Evolutionary conservation across 805 yeast genomes (phyloP).

Genomic region (Ogataea philodendri): DNA sequence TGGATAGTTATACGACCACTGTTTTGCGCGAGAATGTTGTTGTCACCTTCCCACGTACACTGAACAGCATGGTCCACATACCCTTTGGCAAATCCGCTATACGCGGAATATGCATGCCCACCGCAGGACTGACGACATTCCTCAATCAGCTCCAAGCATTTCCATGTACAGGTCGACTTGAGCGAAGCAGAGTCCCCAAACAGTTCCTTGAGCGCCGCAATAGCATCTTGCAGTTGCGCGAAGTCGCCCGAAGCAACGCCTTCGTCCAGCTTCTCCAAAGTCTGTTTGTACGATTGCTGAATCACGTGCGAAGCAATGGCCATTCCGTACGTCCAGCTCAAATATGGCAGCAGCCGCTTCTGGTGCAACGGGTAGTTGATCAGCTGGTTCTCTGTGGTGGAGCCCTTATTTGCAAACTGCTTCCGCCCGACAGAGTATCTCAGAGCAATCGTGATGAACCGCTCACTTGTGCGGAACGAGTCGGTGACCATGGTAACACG

Average conservation of each 20-base stretch:
- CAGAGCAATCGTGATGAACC: constrained; percentile 78
- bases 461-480: constrained; percentile 75
- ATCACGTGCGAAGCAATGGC: constrained; percentile 68
- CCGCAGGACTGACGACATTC: constrained; percentile 93
- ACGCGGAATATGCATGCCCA: constrained; percentile 95
- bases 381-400: constrained; percentile 61
- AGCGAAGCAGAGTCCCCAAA: constrained; percentile 84
- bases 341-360: constrained; percentile 78
- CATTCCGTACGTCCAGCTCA: constrained; percentile 76
- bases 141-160: constrained; percentile 73
- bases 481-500: constrained; percentile 89
- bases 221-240: constrained; percentile 42
- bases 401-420: constrained; percentile 59
- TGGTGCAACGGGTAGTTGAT: constrained; percentile 89
- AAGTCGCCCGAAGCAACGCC: constrained; percentile 50
- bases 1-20: constrained; percentile 77
- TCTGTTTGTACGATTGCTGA: constrained; percentile 46
- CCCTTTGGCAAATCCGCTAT: constrained; percentile 86
- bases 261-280: constrained; percentile 52
- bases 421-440: constrained; percentile 89
- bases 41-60: constrained; percentile 98
- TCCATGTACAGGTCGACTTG: constrained; percentile 90
- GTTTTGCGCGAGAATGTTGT: constrained; percentile 78
- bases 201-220: constrained; percentile 67
- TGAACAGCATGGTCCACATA: constrained; percentile 95